These are phyloP conservation scores for Crithidia acanthocephali DNA, from an alignment of 208 protist species.

Conservation along the genomic window DNA sequence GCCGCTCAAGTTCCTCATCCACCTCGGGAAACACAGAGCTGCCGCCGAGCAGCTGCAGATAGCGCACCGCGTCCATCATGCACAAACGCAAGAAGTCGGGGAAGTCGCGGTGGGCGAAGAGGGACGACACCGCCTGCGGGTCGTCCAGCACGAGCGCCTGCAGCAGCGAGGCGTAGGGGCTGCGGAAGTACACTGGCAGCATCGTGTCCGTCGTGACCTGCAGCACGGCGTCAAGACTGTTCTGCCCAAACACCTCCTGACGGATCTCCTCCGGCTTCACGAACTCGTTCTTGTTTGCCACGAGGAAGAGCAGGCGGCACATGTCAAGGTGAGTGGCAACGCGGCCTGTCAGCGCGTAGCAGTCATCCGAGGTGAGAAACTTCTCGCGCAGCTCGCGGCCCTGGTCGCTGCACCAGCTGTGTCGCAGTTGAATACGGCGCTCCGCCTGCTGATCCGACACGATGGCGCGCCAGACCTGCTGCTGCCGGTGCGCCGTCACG, in stretches of 20 bases:
- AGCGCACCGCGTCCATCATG: slow-evolving; percentile 39
- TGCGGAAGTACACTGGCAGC: slow-evolving; percentile 48
- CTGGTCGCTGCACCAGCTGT: slow-evolving; percentile 44
- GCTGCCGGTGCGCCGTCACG: slow-evolving; percentile 26
- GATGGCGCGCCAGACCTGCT: slow-evolving; percentile 29
- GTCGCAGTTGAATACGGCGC: slow-evolving; percentile 45
- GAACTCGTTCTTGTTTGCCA: slow-evolving; percentile 47
- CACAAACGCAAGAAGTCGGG: slow-evolving; percentile 40
- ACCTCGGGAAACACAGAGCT: slow-evolving; percentile 16
- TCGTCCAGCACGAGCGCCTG: slow-evolving; percentile 54
- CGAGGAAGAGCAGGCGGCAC: slow-evolving; percentile 40
- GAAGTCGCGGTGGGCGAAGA: slow-evolving; percentile 47
- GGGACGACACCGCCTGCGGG: slow-evolving; percentile 13
- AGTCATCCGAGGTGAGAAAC: slow-evolving; percentile 40
- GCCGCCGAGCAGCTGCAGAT: slow-evolving; percentile 49
- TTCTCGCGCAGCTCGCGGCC: slow-evolving; percentile 40
- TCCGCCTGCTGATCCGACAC: slow-evolving; percentile 43
- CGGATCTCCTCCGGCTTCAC: slow-evolving; percentile 57
- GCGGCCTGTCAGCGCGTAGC: slow-evolving; percentile 40
- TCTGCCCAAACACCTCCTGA: slow-evolving; percentile 50
- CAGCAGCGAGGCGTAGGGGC: slow-evolving; percentile 40
- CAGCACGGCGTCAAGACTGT: slow-evolving; percentile 47
- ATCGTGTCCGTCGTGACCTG: slow-evolving; percentile 38
- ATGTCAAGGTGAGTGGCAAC: slow-evolving; percentile 39
- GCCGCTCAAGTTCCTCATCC: slow-evolving; percentile 42